Percentiles rank a stretch among this genome's conserved stretches.
Conservation (phyloP, 2,329 filamentous ascomycete genomes). For the Paecilomyces sp. region DNA sequence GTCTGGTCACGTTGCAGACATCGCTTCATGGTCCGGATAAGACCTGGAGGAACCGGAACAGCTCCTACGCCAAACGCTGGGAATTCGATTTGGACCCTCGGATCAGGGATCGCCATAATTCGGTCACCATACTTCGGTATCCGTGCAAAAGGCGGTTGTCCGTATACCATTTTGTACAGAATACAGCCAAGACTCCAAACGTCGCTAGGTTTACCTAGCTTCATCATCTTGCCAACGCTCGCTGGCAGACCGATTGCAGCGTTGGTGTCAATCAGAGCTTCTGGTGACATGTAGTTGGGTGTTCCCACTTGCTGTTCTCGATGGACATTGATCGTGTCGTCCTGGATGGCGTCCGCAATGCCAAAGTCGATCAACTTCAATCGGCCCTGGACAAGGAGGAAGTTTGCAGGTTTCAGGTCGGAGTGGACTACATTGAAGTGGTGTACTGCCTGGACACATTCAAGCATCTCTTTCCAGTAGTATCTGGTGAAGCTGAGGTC, state of each 20-base stretch:
- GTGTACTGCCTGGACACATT: slow-evolving; percentile 86
- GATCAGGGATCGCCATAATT: slow-evolving; percentile 53
- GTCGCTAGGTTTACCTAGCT: slow-evolving; percentile 90
- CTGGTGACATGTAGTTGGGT: slow-evolving; percentile 97
- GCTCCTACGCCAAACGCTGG: slow-evolving; percentile 40
- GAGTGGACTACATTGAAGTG: slow-evolving; percentile 90
- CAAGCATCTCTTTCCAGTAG: slow-evolving; percentile 99
- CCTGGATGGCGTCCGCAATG: slow-evolving; percentile 95
- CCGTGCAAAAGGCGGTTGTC: slow-evolving; percentile 89
- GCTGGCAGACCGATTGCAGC: slow-evolving; percentile 46
- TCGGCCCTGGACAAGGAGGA: slow-evolving; percentile 81
- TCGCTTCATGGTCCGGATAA: slow-evolving; percentile 49
- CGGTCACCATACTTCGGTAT: slow-evolving; percentile 80
- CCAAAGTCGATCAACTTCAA: slow-evolving; percentile 98
- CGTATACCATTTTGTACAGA: slow-evolving; percentile 96
- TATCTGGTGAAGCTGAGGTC: slow-evolving; percentile 90
- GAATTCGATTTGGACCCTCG: slow-evolving; percentile 41
- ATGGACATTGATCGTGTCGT: slow-evolving; percentile 95
- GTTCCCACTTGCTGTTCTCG: slow-evolving; percentile 93
- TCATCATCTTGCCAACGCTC: slow-evolving; percentile 67
- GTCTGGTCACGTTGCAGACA: slow-evolving; percentile 55
- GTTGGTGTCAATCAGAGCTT: slow-evolving; percentile 84
- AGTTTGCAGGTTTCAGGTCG: slow-evolving; percentile 94
- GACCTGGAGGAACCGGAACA: slow-evolving; percentile 46
- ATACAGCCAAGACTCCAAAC: slow-evolving; percentile 97